Base-by-base conservation (phyloP, 1,139 yeast genomes). In the Maudiozyma humilis region DNA sequence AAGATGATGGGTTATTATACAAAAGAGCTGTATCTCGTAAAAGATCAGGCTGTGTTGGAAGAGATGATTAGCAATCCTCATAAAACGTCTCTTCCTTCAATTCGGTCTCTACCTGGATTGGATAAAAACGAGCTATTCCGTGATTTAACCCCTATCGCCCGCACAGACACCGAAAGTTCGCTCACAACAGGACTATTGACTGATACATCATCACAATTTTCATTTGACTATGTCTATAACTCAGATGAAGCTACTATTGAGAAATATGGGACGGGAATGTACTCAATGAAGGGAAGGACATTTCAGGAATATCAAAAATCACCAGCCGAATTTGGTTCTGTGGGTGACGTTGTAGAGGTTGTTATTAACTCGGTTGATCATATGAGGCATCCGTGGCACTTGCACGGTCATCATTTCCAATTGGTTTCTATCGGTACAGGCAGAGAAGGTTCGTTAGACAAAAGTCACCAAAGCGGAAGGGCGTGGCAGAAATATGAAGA, bases 331-430 rank as follows among this genome's bases (percentile, higher is more conserved):
- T 16, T 67, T 72, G 18, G 35, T 3, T 25, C 25, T 12, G 51
- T 72, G 46, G 65, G 71, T 43, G 79, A 79, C 44, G 67, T 77
- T 30, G 75, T 86, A 40, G 94, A 86, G 55, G 68, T 87, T 46
- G 76, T 83, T 10, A 63, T 87, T 39, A 84, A 85, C 60, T 82
- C 86, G 49, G 63, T 68, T 48, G 95, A 86, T 63, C 85, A 88
- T 43, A 93, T 93, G 66, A 76, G 77, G 49, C 95, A 87, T 65
- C 95, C 96, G n/a, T 85, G 88, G 80, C 96, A 87, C 62, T 68
- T 87, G 54, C 96, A 87, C 56, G 96, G 96, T 30, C 93, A 85
- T 64, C 73, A 71, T 48, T 84, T 86, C 72, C 93, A 87, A 71
- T 71, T 84, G 8, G 60, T 85, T 44, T 73, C 76, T 31, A 70